Percentiles rank a stretch among this genome's conserved stretches.
These are phyloP conservation scores for Catenaria anguillulae DNA, from an alignment of 371 early-diverging fungal genomes.

Conservation along the genomic window DNA sequence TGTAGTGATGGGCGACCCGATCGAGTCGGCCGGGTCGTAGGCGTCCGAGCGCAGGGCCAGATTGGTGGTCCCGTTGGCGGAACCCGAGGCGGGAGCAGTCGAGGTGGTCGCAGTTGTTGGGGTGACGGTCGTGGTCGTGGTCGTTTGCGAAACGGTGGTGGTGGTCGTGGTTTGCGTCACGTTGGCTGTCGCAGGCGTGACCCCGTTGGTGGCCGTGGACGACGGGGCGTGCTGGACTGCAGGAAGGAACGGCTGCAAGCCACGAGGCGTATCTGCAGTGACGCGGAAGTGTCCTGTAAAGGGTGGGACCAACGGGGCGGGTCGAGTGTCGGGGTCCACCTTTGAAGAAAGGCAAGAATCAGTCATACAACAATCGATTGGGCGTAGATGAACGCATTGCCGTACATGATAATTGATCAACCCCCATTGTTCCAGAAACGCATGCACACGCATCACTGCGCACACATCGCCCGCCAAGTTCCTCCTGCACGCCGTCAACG, in stretches of 20 bases:
- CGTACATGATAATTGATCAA: conserved; percentile 92
- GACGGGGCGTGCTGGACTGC: too few species aligned
- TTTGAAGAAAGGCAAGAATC: conserved; percentile 14
- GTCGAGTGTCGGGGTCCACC: conserved; percentile 80
- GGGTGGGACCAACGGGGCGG: conserved; percentile 83
- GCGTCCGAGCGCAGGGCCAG: conserved; percentile 39
- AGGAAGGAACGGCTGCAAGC: conserved; percentile 71
- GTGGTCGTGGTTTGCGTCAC: neutral
- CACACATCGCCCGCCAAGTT: conserved; percentile 95
- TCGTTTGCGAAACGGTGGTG: neutral
- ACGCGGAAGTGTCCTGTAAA: conserved; percentile 92
- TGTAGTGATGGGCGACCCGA: too few species aligned
- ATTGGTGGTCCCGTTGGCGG: too few species aligned
- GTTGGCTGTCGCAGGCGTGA: too few species aligned
- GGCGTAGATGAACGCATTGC: too few species aligned
- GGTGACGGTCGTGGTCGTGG: neutral
- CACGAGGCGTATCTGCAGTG: conserved; percentile 89
- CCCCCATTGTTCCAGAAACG: conserved; percentile 98
- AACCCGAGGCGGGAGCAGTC: too few species aligned
- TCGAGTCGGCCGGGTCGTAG: conserved; percentile 23
- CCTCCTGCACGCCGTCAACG: conserved; percentile 89
- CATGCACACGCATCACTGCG: conserved; percentile 91
- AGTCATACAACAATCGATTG: too few species aligned
- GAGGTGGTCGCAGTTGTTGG: conserved; percentile 3
- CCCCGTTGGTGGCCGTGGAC: too few species aligned